phyloP scores from a whole-genome alignment of 2,329 filamentous ascomycete genomes.

The Trichothecium sympodiale region DNA sequence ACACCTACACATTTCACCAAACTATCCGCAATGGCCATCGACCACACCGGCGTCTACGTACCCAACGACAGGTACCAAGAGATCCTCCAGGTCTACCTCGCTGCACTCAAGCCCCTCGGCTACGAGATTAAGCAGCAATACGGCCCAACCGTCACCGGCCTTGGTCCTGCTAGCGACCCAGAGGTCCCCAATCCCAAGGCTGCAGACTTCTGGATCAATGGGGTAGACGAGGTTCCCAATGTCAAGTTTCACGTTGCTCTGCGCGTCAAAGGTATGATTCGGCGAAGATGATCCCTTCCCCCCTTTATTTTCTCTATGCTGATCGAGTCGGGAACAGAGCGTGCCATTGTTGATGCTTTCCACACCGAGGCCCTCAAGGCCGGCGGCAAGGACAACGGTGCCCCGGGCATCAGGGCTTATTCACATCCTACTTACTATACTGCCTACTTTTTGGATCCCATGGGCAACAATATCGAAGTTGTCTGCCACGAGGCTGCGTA shows the following conservation, averaged over 20 bases:
- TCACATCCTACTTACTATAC: slow-evolving; percentile 38
- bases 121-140: slow-evolving; percentile 18
- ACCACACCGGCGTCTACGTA: slow-evolving; percentile 20
- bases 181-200: slow-evolving; percentile 9
- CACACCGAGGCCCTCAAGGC: slow-evolving; percentile 27
- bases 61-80: slow-evolving; percentile 16
- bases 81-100: slow-evolving; percentile 20
- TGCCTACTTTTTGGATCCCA: slow-evolving; percentile 37
- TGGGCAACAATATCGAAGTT: slow-evolving; percentile 42
- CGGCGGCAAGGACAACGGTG: slow-evolving; percentile 36
- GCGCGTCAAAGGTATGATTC: slow-evolving; percentile 15
- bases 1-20: too few species aligned
- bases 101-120: slow-evolving; percentile 22
- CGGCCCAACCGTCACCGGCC: slow-evolving; percentile 17
- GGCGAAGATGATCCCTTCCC: neutral
- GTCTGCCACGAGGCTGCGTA: slow-evolving; percentile 1
- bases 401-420: slow-evolving; percentile 30
- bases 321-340: slow-evolving; percentile 17
- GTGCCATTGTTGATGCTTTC: slow-evolving; percentile 30
- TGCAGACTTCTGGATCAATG: slow-evolving; percentile 20
- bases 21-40: slow-evolving; percentile 27
- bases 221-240: slow-evolving; percentile 5
- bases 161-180: slow-evolving; percentile 12
- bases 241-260: slow-evolving; percentile 19
- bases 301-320: neutral